phyloP scores from a whole-genome alignment of 345 rosid genomes.

The Eucalyptus regnans region DNA sequence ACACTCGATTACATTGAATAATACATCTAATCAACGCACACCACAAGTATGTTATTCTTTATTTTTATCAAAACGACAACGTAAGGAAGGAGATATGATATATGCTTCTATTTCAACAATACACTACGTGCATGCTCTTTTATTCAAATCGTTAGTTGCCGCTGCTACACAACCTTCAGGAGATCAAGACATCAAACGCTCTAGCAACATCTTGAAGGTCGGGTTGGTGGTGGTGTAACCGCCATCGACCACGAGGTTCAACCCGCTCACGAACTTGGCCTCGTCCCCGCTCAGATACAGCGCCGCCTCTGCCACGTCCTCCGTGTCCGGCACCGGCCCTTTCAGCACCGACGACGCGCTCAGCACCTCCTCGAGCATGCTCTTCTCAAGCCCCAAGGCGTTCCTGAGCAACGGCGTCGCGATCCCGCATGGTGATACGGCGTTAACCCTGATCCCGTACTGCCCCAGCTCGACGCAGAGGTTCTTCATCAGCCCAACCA shows the following conservation, averaged over 20 bases:
- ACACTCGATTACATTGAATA: neutral
- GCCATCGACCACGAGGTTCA: conserved; percentile 32
- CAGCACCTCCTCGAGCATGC: conserved; percentile 2
- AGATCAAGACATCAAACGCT: neutral
- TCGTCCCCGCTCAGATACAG: conserved; percentile 24
- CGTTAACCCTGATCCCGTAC: conserved; percentile 23
- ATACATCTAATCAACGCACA: neutral
- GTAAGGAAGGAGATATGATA: neutral
- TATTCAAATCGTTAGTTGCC: neutral
- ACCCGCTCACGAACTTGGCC: conserved; percentile 23
- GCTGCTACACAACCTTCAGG: neutral
- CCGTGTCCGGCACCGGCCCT: conserved; percentile 6
- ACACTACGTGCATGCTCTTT: neutral
- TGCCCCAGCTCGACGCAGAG: conserved; percentile 30
- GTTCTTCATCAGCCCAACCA: conserved; percentile 34
- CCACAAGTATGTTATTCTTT: neutral
- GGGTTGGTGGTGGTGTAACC: conserved; percentile 26
- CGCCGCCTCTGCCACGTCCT: conserved; percentile 32
- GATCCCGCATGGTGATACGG: conserved; percentile 16
- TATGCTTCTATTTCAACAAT: neutral
- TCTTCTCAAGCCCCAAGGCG: conserved; percentile 4
- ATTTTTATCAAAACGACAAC: neutral
- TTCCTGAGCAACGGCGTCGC: conserved; percentile 20
- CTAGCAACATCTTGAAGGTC: neutral
- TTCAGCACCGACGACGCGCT: conserved; percentile 17